These are phyloP conservation scores for Metschnikowia henanensis DNA, from an alignment of 805 yeast genomes.

Conservation along the genomic window DNA sequence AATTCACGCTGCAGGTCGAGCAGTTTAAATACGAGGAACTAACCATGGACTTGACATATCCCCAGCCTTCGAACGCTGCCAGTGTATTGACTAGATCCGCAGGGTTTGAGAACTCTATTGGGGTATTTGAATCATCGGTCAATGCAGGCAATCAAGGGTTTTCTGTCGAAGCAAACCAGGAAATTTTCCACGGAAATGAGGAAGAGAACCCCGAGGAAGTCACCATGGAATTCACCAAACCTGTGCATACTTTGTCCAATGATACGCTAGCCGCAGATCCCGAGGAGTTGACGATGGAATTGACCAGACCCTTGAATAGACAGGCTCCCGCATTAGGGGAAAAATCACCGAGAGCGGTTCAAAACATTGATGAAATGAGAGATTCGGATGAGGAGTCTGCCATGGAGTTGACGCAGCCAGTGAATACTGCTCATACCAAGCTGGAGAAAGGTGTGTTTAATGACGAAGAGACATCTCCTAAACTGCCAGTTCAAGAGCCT, in stretches of 20 bases:
- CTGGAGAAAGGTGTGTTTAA: constrained; percentile 2
- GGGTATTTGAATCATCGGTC: constrained; percentile 1
- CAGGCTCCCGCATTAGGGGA: background rate
- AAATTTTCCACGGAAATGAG: background rate
- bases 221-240: constrained; percentile 17
- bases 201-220: constrained; percentile 9
- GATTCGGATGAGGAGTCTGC: constrained; percentile 5
- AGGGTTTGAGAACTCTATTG: constrained; percentile 1
- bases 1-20: constrained; percentile 13
- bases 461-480: constrained; percentile 11
- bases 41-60: constrained; percentile 14
- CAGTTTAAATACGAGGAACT: constrained; percentile 3
- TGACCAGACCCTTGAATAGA: constrained; percentile 20
- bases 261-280: background rate
- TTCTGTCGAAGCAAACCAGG: background rate
- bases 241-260: background rate
- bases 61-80: background rate
- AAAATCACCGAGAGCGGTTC: background rate
- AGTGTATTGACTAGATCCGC: constrained; percentile 1
- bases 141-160: no score
- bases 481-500: no score
- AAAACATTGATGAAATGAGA: background rate
- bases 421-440: background rate
- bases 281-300: constrained; percentile 25
- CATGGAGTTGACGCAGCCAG: constrained; percentile 15